phyloP scores from a whole-genome alignment of 2,329 filamentous ascomycete genomes.

The Stachybotrys chartarum region DNA sequence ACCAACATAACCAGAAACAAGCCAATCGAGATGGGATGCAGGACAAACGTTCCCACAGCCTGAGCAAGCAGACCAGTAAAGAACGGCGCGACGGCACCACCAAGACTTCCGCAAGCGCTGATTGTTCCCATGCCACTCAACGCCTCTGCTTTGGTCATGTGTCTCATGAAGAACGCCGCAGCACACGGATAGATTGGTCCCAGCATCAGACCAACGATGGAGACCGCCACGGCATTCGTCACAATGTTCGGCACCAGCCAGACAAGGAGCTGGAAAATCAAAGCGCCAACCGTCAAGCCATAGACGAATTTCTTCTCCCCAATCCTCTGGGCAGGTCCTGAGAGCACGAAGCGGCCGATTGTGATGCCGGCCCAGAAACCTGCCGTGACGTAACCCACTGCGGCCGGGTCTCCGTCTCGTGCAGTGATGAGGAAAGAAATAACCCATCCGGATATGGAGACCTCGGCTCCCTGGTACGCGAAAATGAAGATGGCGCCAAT shows the following conservation, averaged over 20 bases:
- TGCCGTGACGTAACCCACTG: constrained; percentile 74
- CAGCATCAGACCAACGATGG: constrained; percentile 66
- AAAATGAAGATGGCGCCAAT: constrained; percentile 78
- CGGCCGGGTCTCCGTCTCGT: constrained; percentile 59
- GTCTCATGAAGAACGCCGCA: constrained; percentile 53
- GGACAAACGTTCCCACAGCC: constrained; percentile 53
- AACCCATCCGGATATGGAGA: constrained; percentile 79
- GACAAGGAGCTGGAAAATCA: constrained; percentile 65
- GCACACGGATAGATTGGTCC: constrained; percentile 76
- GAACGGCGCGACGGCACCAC: constrained; percentile 61
- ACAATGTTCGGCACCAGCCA: constrained; percentile 75
- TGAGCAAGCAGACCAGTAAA: constrained; percentile 58
- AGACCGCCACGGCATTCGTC: constrained; percentile 58
- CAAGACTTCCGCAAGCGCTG: constrained; percentile 60
- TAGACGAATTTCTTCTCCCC: constrained; percentile 68
- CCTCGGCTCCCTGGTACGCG: constrained; percentile 78
- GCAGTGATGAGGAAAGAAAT: constrained; percentile 75
- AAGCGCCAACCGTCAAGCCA: constrained; percentile 50
- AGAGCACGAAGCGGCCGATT: constrained; percentile 65
- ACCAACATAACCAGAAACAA: constrained; percentile 58
- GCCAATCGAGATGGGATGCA: constrained; percentile 60
- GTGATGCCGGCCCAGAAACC: constrained; percentile 70
- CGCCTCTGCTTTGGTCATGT: constrained; percentile 52
- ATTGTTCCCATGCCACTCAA: constrained; percentile 61
- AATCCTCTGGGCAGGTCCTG: constrained; percentile 55